Percentiles rank a stretch among this genome's conserved stretches.
phyloP scores from a whole-genome alignment of 345 rosid genomes.

The Gynandropsis gynandra region DNA sequence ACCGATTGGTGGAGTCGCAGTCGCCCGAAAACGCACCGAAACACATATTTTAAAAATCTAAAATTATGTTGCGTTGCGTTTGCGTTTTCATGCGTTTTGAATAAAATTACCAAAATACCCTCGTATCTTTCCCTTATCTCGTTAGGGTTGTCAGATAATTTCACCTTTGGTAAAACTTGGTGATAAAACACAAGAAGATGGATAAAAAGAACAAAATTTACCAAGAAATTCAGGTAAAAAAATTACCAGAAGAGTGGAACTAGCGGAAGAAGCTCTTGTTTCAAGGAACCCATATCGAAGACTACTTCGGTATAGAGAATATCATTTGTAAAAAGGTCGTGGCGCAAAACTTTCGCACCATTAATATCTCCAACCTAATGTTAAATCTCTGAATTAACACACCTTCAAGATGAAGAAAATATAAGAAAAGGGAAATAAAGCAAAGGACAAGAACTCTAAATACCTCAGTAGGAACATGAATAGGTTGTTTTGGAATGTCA shows the following conservation, averaged over 20 bases:
- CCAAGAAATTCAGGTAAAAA: constrained; percentile 15
- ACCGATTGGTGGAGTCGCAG: too few species aligned
- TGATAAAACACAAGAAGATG: neutral
- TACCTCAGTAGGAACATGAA: constrained; percentile 70
- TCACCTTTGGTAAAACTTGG: constrained; percentile 9
- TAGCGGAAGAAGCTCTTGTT: constrained; percentile 81
- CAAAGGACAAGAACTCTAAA: constrained; percentile 15
- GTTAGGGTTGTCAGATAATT: neutral
- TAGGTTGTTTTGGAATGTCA: constrained; percentile 92
- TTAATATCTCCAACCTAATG: constrained; percentile 72
- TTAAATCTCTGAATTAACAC: constrained; percentile 12
- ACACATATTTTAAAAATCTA: too few species aligned
- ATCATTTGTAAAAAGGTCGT: constrained; percentile 94
- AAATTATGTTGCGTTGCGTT: too few species aligned
- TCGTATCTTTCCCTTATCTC: too few species aligned
- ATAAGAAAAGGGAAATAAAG: constrained; percentile 13
- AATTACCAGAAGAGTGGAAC: constrained; percentile 91
- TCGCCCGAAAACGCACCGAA: too few species aligned
- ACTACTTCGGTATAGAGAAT: constrained; percentile 84
- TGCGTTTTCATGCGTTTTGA: too few species aligned
- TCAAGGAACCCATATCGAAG: constrained; percentile 75
- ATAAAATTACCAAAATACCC: too few species aligned
- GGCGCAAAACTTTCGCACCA: constrained; percentile 82
- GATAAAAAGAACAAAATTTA: constrained; percentile 17
- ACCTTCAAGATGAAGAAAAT: neutral